Evolutionary conservation across 164 flowering plant species (phyloP).

Genomic region (Buxus sempervirens): DNA sequence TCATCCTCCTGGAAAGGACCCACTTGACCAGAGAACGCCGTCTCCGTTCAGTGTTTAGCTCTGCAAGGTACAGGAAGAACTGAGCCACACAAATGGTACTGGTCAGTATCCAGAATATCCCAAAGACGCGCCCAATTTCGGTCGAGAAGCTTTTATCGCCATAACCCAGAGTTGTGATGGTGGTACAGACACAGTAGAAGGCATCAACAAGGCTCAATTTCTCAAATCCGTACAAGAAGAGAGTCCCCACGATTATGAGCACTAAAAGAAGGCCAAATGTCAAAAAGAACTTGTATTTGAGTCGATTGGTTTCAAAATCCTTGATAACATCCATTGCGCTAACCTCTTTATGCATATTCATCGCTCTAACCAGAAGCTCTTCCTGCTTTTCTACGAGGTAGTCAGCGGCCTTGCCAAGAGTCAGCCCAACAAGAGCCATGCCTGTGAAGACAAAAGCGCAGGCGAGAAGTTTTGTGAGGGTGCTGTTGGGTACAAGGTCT

Average conservation of each 20-base stretch:
- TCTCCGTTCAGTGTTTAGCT: conserved; percentile 50
- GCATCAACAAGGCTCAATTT: conserved; percentile 48
- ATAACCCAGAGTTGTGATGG: conserved; percentile 82
- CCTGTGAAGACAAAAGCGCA: conserved; percentile 75
- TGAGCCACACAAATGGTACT: conserved; percentile 72
- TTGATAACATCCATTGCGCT: conserved; percentile 37
- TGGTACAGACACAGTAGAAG: conserved; percentile 80
- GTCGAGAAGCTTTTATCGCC: conserved; percentile 89
- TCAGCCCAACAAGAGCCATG: conserved; percentile 60
- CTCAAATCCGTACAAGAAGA: conserved; percentile 48
- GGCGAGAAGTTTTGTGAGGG: conserved; percentile 56
- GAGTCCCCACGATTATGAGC: conserved; percentile 47
- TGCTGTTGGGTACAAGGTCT: conserved; percentile 68
- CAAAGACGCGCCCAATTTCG: conserved; percentile 61
- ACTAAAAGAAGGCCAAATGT: conserved; percentile 30
- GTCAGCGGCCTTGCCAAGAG: conserved; percentile 74
- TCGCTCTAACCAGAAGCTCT: conserved; percentile 44
- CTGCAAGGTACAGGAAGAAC: conserved; percentile 69
- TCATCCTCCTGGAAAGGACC: conserved; percentile 54
- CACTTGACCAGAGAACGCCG: conserved; percentile 46
- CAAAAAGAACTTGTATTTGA: conserved; percentile 41
- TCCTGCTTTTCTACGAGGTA: conserved; percentile 75
- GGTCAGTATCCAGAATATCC: conserved; percentile 69
- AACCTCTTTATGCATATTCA: conserved; percentile 27
- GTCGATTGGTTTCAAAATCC: conserved; percentile 48